Conservation (phyloP, 2,329 filamentous ascomycete species). For the Cadophora sp. region DNA sequence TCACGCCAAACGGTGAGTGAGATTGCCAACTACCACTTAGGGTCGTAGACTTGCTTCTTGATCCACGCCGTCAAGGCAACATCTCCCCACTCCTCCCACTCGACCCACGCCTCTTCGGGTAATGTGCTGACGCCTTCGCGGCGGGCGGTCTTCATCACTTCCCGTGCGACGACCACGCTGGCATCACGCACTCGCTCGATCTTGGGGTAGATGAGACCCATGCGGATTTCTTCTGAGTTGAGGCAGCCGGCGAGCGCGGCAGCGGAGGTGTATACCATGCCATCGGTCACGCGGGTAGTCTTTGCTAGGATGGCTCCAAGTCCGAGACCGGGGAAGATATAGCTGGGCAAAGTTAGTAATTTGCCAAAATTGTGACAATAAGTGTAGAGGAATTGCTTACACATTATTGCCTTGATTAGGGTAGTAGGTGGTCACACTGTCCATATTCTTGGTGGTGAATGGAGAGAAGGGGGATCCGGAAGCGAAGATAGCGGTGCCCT, state of each 20-base stretch:
- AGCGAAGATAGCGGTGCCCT: conserved; percentile 91
- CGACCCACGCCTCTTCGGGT: conserved; percentile 71
- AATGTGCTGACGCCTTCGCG: conserved; percentile 77
- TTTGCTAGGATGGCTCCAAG: conserved; percentile 93
- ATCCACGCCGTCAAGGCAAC: conserved; percentile 66
- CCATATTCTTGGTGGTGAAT: conserved; percentile 68
- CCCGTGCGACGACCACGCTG: conserved; percentile 82
- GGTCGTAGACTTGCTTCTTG: conserved; percentile 66
- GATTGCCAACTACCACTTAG: conserved; percentile 44
- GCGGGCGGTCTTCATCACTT: conserved; percentile 92
- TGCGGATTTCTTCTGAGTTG: conserved; percentile 79
- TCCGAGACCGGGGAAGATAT: conserved; percentile 96
- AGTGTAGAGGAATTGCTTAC: conserved; percentile 59
- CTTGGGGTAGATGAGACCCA: conserved; percentile 88
- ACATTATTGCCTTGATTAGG: conserved; percentile 85
- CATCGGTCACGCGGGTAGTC: conserved; percentile 83
- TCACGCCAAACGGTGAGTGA: neutral
- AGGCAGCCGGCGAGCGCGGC: conserved; percentile 80
- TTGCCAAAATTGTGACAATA: neutral
- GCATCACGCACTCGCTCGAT: conserved; percentile 93
- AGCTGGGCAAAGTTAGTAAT: conserved; percentile 76
- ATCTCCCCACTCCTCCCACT: conserved; percentile 76
- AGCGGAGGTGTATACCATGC: conserved; percentile 96
- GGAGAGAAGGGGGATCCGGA: conserved; percentile 91
- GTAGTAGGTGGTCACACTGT: conserved; percentile 70